phyloP scores from a whole-genome alignment of 106 monocot genomes.

The Agapanthus africanus region DNA sequence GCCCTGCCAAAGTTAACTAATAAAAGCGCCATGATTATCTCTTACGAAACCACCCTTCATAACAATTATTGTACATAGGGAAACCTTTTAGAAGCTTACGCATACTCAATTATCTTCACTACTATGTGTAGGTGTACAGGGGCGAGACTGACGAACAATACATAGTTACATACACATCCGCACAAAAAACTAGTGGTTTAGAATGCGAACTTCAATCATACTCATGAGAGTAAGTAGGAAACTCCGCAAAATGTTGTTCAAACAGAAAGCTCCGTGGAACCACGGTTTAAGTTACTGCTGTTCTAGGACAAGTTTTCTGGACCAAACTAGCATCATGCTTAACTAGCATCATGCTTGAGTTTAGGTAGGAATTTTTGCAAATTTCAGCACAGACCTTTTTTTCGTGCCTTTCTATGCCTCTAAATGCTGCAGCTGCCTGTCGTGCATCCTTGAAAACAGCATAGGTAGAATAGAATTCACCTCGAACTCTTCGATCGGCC shows the following conservation, averaged over 20 bases:
- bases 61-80: too few relatives aligned
- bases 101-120: too few relatives aligned
- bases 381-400: conserved; percentile 19
- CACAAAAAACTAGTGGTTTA: not conserved
- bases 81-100: too few relatives aligned
- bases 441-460: conserved; percentile 30
- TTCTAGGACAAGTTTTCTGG: not conserved
- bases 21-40: too few relatives aligned
- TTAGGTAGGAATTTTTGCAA: not conserved
- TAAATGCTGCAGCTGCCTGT: conserved; percentile 34
- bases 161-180: too few relatives aligned
- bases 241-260: not conserved
- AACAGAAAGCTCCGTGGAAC: not conserved
- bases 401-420: conserved; percentile 33
- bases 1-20: too few relatives aligned
- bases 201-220: not conserved
- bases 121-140: too few relatives aligned
- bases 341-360: not conserved
- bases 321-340: too few relatives aligned
- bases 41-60: too few relatives aligned
- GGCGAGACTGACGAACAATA: too few relatives aligned
- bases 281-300: not conserved
- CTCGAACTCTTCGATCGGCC: conserved; percentile 28
- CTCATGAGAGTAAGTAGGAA: not conserved
- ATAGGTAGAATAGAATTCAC: conserved; percentile 38